phyloP scores from a whole-genome alignment of 2,329 filamentous ascomycete species.

The Colletotrichum noveboracense region DNA sequence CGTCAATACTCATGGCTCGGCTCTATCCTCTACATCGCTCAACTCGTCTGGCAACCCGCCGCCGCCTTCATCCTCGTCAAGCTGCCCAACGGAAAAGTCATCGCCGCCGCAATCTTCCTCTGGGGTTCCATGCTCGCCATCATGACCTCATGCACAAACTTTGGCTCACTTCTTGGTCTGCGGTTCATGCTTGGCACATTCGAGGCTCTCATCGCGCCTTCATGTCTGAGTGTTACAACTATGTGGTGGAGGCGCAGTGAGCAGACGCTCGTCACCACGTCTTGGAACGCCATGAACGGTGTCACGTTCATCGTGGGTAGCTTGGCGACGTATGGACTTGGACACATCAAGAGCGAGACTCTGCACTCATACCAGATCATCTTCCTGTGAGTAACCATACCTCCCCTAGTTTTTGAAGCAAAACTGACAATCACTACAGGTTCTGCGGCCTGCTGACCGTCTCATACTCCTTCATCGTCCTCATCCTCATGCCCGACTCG shows the following conservation, averaged over 20 bases:
- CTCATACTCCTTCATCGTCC: slow-evolving; percentile 51
- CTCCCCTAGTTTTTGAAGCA: fast-evolving
- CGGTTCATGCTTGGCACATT: slow-evolving; percentile 52
- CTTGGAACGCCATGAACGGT: slow-evolving; percentile 61
- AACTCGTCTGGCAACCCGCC: slow-evolving; percentile 28
- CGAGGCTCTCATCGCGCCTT: slow-evolving; percentile 55
- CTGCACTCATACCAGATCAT: slow-evolving; percentile 30
- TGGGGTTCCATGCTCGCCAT: slow-evolving; percentile 35
- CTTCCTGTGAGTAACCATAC: not conserved
- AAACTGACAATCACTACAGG: not conserved
- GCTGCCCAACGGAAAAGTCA: slow-evolving; percentile 30
- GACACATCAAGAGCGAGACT: slow-evolving; percentile 29
- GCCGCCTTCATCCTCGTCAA: slow-evolving; percentile 27
- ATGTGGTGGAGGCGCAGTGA: slow-evolving; percentile 60
- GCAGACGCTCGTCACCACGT: slow-evolving; percentile 52
- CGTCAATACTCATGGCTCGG: slow-evolving; percentile 70
- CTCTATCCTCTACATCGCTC: slow-evolving; percentile 42
- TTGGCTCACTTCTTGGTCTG: slow-evolving; percentile 48
- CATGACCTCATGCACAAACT: slow-evolving; percentile 55
- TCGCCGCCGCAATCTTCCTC: slow-evolving; percentile 24
- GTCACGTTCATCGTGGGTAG: slow-evolving; percentile 51
- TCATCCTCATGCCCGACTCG: slow-evolving; percentile 65
- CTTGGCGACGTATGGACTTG: slow-evolving; percentile 34
- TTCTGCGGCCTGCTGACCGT: slow-evolving; percentile 46
- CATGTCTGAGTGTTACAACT: slow-evolving; percentile 57